Conservation (phyloP, 495 filamentous ascomycete genomes). For the Haplographium delicatum region DNA sequence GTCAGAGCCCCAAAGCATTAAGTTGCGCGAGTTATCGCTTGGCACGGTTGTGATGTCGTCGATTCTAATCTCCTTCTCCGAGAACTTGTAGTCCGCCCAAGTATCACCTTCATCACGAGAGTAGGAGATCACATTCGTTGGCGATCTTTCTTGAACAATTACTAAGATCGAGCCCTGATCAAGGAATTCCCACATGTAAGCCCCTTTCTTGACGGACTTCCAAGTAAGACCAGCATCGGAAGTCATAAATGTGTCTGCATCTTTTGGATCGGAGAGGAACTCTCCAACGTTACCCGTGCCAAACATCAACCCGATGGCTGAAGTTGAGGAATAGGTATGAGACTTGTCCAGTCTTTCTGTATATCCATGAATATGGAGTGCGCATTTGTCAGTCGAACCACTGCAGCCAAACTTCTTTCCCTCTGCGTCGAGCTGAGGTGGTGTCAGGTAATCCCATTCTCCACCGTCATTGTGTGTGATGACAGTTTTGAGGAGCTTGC, state of each 20-base stretch:
- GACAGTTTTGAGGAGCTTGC: slow-evolving; percentile 78
- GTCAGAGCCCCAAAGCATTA: slow-evolving; percentile 78
- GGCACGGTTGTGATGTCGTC: slow-evolving; percentile 80
- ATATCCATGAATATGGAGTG: slow-evolving; percentile 89
- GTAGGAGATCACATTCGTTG: slow-evolving; percentile 69
- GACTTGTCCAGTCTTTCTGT: slow-evolving; percentile 76
- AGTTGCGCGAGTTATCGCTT: slow-evolving; percentile 81
- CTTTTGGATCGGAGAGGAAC: slow-evolving; percentile 49
- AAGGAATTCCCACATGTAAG: slow-evolving; percentile 87
- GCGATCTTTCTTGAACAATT: slow-evolving; percentile 56
- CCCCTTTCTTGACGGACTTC: slow-evolving; percentile 77
- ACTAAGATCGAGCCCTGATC: slow-evolving; percentile 91
- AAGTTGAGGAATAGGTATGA: slow-evolving; percentile 80
- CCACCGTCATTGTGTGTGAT: slow-evolving; percentile 96
- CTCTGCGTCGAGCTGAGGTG: slow-evolving; percentile 62
- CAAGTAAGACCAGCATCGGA: slow-evolving; percentile 83
- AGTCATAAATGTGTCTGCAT: slow-evolving; percentile 83
- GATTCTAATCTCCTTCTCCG: slow-evolving; percentile 60
- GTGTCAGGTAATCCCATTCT: slow-evolving; percentile 69
- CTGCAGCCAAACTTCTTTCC: slow-evolving; percentile 66
- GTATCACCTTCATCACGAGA: slow-evolving; percentile 70
- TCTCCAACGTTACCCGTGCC: slow-evolving; percentile 87
- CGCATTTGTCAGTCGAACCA: slow-evolving; percentile 56
- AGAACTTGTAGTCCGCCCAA: slow-evolving; percentile 73
- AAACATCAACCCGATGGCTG: slow-evolving; percentile 88